Percentiles rank a stretch among this genome's conserved stretches.
Evolutionary conservation across 805 yeast genomes (phyloP).

Genomic region (Ogataea saltuana): DNA sequence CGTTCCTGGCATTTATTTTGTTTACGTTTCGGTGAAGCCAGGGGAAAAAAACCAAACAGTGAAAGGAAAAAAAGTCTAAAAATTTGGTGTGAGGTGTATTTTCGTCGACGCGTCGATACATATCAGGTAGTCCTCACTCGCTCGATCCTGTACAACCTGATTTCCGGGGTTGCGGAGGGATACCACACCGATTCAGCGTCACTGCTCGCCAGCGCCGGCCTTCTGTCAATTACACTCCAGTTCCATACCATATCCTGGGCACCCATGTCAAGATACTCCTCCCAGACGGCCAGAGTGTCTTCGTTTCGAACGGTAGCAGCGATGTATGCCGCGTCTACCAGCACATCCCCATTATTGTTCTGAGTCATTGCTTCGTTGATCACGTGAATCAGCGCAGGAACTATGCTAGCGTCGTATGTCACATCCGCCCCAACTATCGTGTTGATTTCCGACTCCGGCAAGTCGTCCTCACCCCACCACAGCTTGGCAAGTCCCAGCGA

Average conservation of each 20-base stretch:
- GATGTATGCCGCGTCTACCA: slow-evolving; percentile 38
- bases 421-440: slow-evolving; percentile 82
- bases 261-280: slow-evolving; percentile 35
- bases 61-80: neutral
- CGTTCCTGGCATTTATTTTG: slow-evolving; percentile 7
- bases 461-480: slow-evolving; percentile 59
- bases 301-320: slow-evolving; percentile 78
- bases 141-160: slow-evolving; percentile 27
- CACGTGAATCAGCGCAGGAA: slow-evolving; percentile 55
- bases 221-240: slow-evolving; percentile 23
- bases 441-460: slow-evolving; percentile 43
- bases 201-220: slow-evolving; percentile 1
- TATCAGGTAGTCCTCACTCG: slow-evolving; percentile 16
- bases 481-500: slow-evolving; percentile 39
- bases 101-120: slow-evolving; percentile 8
- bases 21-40: slow-evolving; percentile 17
- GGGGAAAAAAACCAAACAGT: slow-evolving; percentile 2
- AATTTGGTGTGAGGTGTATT: slow-evolving; percentile 9
- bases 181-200: slow-evolving; percentile 20
- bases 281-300: slow-evolving; percentile 49
- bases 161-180: slow-evolving; percentile 27
- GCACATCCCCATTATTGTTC: slow-evolving; percentile 14
- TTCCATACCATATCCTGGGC: slow-evolving; percentile 26
- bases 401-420: slow-evolving; percentile 69
- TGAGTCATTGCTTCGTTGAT: slow-evolving; percentile 40